phyloP scores from a whole-genome alignment of 192 early-diverging fungal species.

The Funneliformis mosseae region DNA sequence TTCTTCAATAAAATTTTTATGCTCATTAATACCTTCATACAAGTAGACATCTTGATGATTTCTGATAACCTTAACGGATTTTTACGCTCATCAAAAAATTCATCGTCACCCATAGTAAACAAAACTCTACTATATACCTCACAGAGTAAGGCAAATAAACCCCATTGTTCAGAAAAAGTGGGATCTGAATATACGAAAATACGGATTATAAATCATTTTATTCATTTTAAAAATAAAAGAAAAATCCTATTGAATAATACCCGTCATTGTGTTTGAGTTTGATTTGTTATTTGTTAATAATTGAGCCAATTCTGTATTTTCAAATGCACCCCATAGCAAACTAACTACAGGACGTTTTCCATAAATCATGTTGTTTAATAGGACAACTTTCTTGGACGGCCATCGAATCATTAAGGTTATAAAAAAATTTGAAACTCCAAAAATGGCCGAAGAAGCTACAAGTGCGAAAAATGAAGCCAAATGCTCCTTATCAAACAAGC shows the following conservation, averaged over 20 bases:
- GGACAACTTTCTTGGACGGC: constrained; percentile 53
- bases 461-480: constrained; percentile 41
- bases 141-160: constrained; percentile 65
- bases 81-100: constrained; percentile 67
- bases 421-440: constrained; percentile 52
- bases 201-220: constrained; percentile 27
- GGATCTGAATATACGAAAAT: constrained; percentile 43
- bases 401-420: constrained; percentile 60
- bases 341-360: neutral
- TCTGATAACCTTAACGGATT: constrained; percentile 56
- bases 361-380: constrained; percentile 56
- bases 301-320: neutral
- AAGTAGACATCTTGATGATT: constrained; percentile 54
- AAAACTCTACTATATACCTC: constrained; percentile 75
- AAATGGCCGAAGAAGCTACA: constrained; percentile 22
- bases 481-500: constrained; percentile 44
- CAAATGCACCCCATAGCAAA: constrained; percentile 16
- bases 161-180: constrained; percentile 53
- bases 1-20: neutral
- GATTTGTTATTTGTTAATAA: constrained; percentile 29
- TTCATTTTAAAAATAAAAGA: constrained; percentile 36
- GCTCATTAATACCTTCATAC: constrained; percentile 52
- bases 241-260: constrained; percentile 36
- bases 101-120: constrained; percentile 83
- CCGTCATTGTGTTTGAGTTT: constrained; percentile 35